phyloP scores from a whole-genome alignment of 139 green algal genomes.

The Bryopsis sp. region DNA sequence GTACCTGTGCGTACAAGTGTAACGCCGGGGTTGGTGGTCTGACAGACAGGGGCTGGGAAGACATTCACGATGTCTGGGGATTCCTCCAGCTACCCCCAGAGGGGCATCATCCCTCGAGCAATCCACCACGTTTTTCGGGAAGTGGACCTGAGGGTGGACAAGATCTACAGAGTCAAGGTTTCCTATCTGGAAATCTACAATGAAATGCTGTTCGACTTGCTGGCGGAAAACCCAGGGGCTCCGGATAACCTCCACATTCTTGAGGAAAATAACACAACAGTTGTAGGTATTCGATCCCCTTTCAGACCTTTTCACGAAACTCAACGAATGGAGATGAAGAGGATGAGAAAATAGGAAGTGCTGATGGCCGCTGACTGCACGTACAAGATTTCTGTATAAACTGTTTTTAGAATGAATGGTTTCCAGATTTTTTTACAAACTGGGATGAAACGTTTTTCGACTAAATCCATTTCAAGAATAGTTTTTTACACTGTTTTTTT shows the following conservation, averaged over 20 bases:
- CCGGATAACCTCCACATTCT: conserved; percentile 39
- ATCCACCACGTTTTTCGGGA: conserved; percentile 63
- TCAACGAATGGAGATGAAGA: too few relatives aligned
- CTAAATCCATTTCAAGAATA: too few relatives aligned
- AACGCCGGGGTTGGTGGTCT: too few relatives aligned
- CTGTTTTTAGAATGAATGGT: too few relatives aligned
- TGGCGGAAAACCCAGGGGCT: conserved; percentile 42
- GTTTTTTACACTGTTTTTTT: too few relatives aligned
- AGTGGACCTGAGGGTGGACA: conserved; percentile 44
- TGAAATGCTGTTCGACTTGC: conserved; percentile 63
- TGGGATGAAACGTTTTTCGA: not conserved
- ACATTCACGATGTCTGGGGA: conserved; percentile 71
- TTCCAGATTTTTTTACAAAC: too few relatives aligned
- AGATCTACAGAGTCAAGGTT: conserved; percentile 48
- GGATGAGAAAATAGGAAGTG: too few relatives aligned
- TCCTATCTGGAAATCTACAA: conserved; percentile 80
- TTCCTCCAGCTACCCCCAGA: conserved; percentile 40
- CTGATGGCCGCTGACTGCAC: not conserved
- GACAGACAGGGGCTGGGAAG: conserved; percentile 76
- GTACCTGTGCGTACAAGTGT: too few relatives aligned
- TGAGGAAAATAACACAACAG: conserved; percentile 32
- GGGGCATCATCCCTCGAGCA: conserved; percentile 61
- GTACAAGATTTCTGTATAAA: too few relatives aligned
- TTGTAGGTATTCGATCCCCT: too few relatives aligned
- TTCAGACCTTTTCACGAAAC: too few relatives aligned